A percentile compares a stretch with the other conserved stretches of the same genome.
Evolutionary conservation across 129 eudicot genomes (phyloP).

Genomic region (Helianthus tuberosus): DNA sequence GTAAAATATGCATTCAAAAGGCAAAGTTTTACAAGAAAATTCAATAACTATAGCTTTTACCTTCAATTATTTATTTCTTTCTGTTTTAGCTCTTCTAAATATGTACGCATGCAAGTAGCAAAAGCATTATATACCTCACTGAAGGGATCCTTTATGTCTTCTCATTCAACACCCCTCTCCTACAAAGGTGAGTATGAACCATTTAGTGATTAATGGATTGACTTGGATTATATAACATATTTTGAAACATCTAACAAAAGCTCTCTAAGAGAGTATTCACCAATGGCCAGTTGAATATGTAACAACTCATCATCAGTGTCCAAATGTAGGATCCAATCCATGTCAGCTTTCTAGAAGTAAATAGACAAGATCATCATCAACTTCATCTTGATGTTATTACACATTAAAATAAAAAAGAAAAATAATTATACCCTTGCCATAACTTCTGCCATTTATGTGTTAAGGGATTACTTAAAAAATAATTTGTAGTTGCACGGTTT

Average conservation of each 20-base stretch:
- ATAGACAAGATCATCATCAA: conserved; percentile 1
- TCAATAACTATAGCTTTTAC: too few species aligned
- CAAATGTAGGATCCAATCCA: conserved; percentile 74
- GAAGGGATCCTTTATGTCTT: conserved; percentile 65
- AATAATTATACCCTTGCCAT: conserved; percentile 63
- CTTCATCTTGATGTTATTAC: conserved; percentile 10
- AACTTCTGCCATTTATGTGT: conserved; percentile 78
- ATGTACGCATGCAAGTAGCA: not conserved
- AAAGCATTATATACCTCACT: conserved; percentile 45
- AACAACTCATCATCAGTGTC: conserved; percentile 68
- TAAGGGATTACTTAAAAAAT: conserved; percentile 70
- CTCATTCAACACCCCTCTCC: conserved; percentile 75
- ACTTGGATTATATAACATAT: conserved; percentile 38
- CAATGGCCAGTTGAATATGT: conserved; percentile 60
- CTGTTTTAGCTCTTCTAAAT: not conserved
- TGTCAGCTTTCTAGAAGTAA: conserved; percentile 29
- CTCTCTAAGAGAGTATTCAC: conserved; percentile 60
- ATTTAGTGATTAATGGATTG: not conserved
- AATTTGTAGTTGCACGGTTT: conserved; percentile 80
- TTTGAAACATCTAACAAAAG: conserved; percentile 49
- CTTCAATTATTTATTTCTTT: too few species aligned
- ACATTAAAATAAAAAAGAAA: not conserved
- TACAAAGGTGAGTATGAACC: conserved; percentile 25
- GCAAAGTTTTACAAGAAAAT: not conserved
- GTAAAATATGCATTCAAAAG: conserved; percentile 1